A percentile compares a stretch with the other conserved stretches of the same genome.
Conservation (phyloP, 805 yeast species). For the Torulaspora franciscae region DNA sequence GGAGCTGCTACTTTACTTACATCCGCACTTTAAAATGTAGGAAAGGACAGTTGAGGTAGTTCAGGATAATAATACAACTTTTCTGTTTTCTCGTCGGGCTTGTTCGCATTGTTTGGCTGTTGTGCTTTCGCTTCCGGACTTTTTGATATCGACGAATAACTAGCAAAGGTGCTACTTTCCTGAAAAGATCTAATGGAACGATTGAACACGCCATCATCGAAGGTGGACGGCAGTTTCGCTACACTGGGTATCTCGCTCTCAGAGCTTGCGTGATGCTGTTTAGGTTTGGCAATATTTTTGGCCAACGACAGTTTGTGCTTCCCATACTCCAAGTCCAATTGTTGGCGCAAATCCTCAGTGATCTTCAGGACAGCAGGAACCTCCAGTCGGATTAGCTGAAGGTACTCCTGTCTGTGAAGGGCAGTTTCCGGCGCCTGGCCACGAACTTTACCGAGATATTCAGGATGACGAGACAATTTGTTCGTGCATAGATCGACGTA, state of each 20-base stretch:
- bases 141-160: not conserved
- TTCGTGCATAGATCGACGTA: constrained; percentile 46
- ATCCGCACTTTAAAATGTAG: constrained; percentile 3
- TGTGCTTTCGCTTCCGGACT: not conserved
- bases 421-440: constrained; percentile 1
- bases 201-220: constrained; percentile 28
- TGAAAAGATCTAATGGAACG: constrained; percentile 23
- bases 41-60: constrained; percentile 20
- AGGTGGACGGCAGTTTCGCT: constrained; percentile 21
- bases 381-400: constrained; percentile 30
- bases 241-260: constrained; percentile 1
- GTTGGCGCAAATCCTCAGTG: constrained; percentile 27
- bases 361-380: constrained; percentile 33
- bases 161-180: constrained; percentile 1
- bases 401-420: constrained; percentile 24
- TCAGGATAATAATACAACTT: constrained; percentile 19
- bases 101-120: not conserved
- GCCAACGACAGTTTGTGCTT: constrained; percentile 28
- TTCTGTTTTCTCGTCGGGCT: not conserved
- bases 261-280: constrained; percentile 3
- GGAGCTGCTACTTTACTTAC: not conserved
- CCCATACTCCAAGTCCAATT: constrained; percentile 21
- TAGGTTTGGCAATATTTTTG: constrained; percentile 25
- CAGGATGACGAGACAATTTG: constrained; percentile 31
- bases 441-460: constrained; percentile 9